Evolutionary conservation across 2,329 filamentous ascomycete genomes (phyloP), one percentile per base, ranked within the genome.

Genomic region (Phaeosphaeria sp.): DNA sequence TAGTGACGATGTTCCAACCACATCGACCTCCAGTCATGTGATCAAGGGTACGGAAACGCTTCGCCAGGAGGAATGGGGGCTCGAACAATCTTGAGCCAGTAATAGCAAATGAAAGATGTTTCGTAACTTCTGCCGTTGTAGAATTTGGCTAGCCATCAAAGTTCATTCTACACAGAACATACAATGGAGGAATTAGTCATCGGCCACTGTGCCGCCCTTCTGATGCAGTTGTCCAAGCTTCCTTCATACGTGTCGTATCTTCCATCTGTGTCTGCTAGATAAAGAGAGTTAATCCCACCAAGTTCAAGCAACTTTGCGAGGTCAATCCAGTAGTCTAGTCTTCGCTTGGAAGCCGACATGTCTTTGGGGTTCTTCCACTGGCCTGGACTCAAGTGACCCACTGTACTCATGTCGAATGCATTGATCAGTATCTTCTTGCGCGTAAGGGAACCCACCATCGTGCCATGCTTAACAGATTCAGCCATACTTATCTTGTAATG

Each of bases 361-460:
- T 90, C 87, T 17, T 75, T 79, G 0, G 87, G 87, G 52, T 89
- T 87, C 83, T 88, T 89, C 88, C 87, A 90, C 75, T 89, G 87
- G 0, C 87, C 87, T 0, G 87, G 86, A 0, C 85, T 87, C 33
- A 90, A 69, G 69, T 90, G 87, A 2, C 87, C 87, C 6, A 89
- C 81, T 0, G 86, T 88, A 1, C 81, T 86, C 86, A 89, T 89
- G 58, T 89, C 87, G 63, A 89, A 89, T 2, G 86, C 87, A 76
- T 89, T 89, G 47, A 89, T 77, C 6, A 89, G 68, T 15, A 89
- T 87, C 23, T 84, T 85, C 68, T 82, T 84, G 23, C 36, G 43
- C 7, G 55, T 13, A 3, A 25, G 3, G n/a, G 22, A 18, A 30
- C 11, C 51, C 18, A 46, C 52, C 23, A 56, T 60, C 17, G 46